phyloP scores from a whole-genome alignment of 2,329 filamentous ascomycete species.

The Fusarium miscanthi region DNA sequence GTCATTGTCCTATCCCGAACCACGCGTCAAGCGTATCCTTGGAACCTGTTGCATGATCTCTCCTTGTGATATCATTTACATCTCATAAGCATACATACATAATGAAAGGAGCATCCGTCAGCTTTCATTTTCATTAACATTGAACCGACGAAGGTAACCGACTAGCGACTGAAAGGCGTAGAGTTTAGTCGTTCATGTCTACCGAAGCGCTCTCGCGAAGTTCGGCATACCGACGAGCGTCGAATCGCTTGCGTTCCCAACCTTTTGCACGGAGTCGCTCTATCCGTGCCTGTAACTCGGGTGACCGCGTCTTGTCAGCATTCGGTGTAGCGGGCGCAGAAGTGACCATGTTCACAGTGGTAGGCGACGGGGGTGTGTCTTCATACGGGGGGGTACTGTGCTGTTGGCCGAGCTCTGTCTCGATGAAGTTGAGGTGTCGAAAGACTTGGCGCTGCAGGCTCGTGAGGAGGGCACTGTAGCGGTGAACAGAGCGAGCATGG shows the following conservation, averaged over 20 bases:
- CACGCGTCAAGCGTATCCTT: conserved; percentile 6
- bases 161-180: neutral
- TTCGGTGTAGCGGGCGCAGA: conserved; percentile 26
- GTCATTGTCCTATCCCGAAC: neutral
- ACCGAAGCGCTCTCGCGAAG: conserved; percentile 63
- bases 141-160: neutral
- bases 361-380: neutral
- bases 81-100: conserved; percentile 25
- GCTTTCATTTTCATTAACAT: conserved; percentile 3
- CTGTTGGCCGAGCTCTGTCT: conserved; percentile 50
- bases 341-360: neutral
- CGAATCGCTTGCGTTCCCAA: conserved; percentile 68
- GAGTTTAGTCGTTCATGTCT: conserved; percentile 54
- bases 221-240: conserved; percentile 63
- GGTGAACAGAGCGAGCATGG: conserved; percentile 58
- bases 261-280: conserved; percentile 64
- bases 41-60: neutral
- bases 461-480: conserved; percentile 61
- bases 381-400: conserved; percentile 41
- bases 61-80: conserved; percentile 33
- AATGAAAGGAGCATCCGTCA: conserved; percentile 9
- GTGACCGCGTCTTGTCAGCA: conserved; percentile 51
- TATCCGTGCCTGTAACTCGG: conserved; percentile 63
- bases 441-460: conserved; percentile 61
- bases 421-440: conserved; percentile 60